Percentiles rank a stretch among this genome's conserved stretches.
These are phyloP conservation scores for Fragaria ananassa DNA, from an alignment of 306 rosid genomes.

Conservation along the genomic window DNA sequence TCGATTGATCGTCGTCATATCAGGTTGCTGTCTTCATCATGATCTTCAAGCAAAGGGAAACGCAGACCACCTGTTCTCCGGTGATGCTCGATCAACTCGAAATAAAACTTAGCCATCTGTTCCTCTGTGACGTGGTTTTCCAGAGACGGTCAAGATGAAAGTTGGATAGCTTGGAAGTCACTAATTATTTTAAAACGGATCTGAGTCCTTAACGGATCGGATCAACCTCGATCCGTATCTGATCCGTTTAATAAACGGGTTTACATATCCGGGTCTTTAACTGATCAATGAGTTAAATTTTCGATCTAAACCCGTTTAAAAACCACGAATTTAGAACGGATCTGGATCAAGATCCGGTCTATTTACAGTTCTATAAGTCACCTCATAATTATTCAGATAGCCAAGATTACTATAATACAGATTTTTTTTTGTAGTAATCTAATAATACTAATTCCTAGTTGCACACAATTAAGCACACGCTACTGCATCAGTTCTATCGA, in stretches of 20 bases:
- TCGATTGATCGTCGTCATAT: not conserved
- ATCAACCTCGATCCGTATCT: too few species aligned
- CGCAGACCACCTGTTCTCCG: conserved; percentile 10
- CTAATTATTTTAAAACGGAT: too few species aligned
- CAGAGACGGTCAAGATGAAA: not conserved
- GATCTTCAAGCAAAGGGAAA: conserved; percentile 1
- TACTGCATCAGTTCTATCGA: not conserved
- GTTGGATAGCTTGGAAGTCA: not conserved
- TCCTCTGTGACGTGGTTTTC: not conserved
- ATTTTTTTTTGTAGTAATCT: not conserved
- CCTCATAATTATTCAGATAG: not conserved
- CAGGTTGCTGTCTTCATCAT: conserved; percentile 13
- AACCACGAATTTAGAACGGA: too few species aligned
- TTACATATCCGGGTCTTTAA: too few species aligned
- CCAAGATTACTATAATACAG: not conserved
- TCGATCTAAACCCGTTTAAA: too few species aligned
- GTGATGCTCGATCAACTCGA: not conserved
- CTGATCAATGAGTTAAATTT: too few species aligned
- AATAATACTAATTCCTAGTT: not conserved
- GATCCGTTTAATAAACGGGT: too few species aligned
- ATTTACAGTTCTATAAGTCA: not conserved
- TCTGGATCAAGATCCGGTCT: too few species aligned
- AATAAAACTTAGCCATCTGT: not conserved
- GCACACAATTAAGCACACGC: not conserved
- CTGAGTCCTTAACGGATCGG: too few species aligned